phyloP scores from a whole-genome alignment of 768 basidiomycete species.

The Boletus speciosus region DNA sequence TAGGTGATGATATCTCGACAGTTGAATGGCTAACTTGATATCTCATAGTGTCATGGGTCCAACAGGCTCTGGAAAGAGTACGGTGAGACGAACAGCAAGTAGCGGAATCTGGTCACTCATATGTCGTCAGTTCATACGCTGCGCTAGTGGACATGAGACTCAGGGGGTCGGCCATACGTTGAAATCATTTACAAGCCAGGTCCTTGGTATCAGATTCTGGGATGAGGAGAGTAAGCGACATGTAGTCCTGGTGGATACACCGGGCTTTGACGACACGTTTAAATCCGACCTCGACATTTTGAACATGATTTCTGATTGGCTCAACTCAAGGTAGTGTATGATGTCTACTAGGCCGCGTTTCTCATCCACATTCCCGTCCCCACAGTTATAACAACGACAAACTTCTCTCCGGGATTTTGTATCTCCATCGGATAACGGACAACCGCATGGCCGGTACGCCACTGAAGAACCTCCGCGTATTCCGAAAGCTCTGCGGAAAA shows the following conservation, averaged over 20 bases:
- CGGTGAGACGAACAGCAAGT: background rate
- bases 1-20: background rate
- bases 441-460: conserved; percentile 35
- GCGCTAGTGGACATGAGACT: background rate
- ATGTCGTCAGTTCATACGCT: conserved; percentile 7
- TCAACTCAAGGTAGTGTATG: conserved; percentile 6
- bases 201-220: conserved; percentile 3
- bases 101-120: background rate
- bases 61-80: conserved; percentile 9
- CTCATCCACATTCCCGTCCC: background rate
- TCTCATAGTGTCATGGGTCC: conserved; percentile 18
- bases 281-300: conserved; percentile 14
- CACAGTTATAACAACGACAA: conserved; percentile 9
- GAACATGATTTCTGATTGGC: conserved; percentile 13
- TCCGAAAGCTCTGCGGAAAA: conserved; percentile 27
- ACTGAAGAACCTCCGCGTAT: conserved; percentile 33
- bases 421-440: conserved; percentile 40
- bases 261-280: conserved; percentile 21
- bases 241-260: conserved; percentile 25
- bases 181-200: conserved; percentile 10
- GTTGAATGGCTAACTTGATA: background rate
- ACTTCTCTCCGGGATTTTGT: conserved; percentile 35
- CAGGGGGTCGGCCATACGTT: conserved; percentile 5
- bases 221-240: background rate
- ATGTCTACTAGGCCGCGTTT: background rate